Evolutionary conservation across 371 early-diverging fungal species (phyloP), one percentile per base, ranked within the genome.

Genomic region (Synchytrium microbalum): DNA sequence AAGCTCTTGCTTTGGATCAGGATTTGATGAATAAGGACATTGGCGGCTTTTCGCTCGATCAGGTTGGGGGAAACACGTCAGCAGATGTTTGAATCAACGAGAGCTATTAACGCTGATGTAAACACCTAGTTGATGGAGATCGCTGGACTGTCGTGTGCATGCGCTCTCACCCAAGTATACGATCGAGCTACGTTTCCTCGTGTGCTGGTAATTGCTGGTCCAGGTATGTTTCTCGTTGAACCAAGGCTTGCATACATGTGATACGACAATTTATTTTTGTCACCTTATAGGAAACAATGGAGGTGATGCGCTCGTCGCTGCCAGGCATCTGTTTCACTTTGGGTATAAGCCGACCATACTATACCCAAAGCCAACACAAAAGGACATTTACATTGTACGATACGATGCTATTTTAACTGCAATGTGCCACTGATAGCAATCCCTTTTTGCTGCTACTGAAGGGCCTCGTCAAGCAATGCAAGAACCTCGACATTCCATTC

Each of bases 241-340:
- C n/a, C n/a, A n/a, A n/a, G n/a, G n/a, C n/a, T n/a, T n/a, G n/a
- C n/a, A n/a, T n/a, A n/a, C n/a, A n/a, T n/a, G n/a, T n/a, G n/a
- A n/a, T n/a, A n/a, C n/a, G n/a, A n/a, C n/a, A n/a, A n/a, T n/a
- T n/a, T n/a, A n/a, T n/a, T n/a, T n/a, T n/a, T n/a, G n/a, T n/a
- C n/a, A n/a, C n/a, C n/a, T n/a, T n/a, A n/a, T n/a, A n/a, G 96
- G 84, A 13, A 95, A 95, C 71, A 96, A 96, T 71, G 96, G 96
- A n/a, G 95, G 95, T 26, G 97, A 96, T 73, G 97, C 89, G 2
- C 81, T 95, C 8, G 97, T 96, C 13, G 92, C 92, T 3, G 95
- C 95, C 8, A 81, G 96, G 38, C 94, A 95, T 67, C 72, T 96
- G 53, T 64, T 61, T 31, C 92, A 90, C 70, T 94, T 92, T 75